Evolutionary conservation across 371 early-diverging fungal genomes (phyloP), one percentile per base, ranked within the genome.

Genomic region (Aphelidium insulamus): DNA sequence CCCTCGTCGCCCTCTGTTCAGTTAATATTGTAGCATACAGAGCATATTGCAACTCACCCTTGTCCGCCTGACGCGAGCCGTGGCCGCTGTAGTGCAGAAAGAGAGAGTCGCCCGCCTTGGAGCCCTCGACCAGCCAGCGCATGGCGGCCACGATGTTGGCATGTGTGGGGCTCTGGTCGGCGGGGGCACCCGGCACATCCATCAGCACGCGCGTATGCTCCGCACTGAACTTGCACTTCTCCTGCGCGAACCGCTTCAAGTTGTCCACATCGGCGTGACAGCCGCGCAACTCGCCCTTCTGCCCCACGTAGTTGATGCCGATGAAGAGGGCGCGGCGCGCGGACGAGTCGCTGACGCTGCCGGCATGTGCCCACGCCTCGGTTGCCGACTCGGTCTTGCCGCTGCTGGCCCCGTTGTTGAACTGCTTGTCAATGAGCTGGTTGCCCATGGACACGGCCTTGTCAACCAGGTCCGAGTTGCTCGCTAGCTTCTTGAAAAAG

Each of bases 11-110:
- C 79, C 29, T 68, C 55, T 7, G 32, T 32, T 54, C 10, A 26
- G 10, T 26, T 4, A n/a, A n/a, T n/a, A n/a, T n/a, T n/a, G n/a
- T n/a, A n/a, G n/a, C n/a, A n/a, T n/a, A n/a, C n/a, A n/a, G n/a
- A n/a, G n/a, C n/a, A n/a, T n/a, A n/a, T n/a, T n/a, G n/a, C n/a
- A n/a, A n/a, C n/a, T 29, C 19, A 19, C 46, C 49, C 1, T 23
- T 1, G 26, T 81, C 82, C 30, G 48, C 44, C 5, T 54, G 57
- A 32, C 68, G 67, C 5, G 66, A 69, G 23, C 91, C 91, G 52
- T 91, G 91, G 5, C 91, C 92, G 40, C 74, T 75, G 50, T 60
- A 94, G 46, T 85, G 86, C 52, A 86, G 69, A 41, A 83, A 72
- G 52, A 74, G 76, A 43, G 76, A 72, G 47, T 91, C 91, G 43